Conservation (phyloP, 2,329 filamentous ascomycete species). For the Fusarium phyllophilum region DNA sequence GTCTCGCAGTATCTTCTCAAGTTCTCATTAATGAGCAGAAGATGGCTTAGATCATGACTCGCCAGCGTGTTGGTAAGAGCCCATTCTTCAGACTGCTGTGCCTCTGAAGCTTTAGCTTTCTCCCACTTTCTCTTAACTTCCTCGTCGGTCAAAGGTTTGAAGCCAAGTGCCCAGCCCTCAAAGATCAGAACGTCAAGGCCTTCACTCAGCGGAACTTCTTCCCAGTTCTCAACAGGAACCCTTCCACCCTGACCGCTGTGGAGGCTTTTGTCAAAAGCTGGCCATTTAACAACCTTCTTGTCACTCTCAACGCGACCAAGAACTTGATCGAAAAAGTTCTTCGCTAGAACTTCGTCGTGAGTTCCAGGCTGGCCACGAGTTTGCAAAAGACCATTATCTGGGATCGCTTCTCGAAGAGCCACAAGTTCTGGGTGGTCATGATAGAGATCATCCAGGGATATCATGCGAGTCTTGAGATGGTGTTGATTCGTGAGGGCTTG, state of each 20-base stretch:
- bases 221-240: constrained; percentile 28
- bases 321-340: constrained; percentile 23
- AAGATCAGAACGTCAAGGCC: constrained; percentile 40
- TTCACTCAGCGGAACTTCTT: constrained; percentile 12
- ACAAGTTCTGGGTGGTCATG: constrained; percentile 32
- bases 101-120: neutral
- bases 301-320: neutral
- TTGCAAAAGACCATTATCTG: constrained; percentile 30
- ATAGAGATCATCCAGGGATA: constrained; percentile 40
- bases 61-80: constrained; percentile 25
- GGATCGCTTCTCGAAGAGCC: constrained; percentile 29
- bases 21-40: constrained; percentile 38
- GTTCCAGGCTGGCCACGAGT: constrained; percentile 39
- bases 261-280: constrained; percentile 40
- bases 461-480: constrained; percentile 22
- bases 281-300: constrained; percentile 24
- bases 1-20: constrained; percentile 30
- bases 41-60: constrained; percentile 27
- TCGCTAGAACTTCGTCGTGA: constrained; percentile 29
- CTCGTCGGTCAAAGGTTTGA: constrained; percentile 22
- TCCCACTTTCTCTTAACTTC: constrained; percentile 34
- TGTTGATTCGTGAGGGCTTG: constrained; percentile 22
- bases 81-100: constrained; percentile 7
- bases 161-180: constrained; percentile 42
- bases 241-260: constrained; percentile 36